Conservation (phyloP, 495 filamentous ascomycete species). For the Xylaria flabelliformis region DNA sequence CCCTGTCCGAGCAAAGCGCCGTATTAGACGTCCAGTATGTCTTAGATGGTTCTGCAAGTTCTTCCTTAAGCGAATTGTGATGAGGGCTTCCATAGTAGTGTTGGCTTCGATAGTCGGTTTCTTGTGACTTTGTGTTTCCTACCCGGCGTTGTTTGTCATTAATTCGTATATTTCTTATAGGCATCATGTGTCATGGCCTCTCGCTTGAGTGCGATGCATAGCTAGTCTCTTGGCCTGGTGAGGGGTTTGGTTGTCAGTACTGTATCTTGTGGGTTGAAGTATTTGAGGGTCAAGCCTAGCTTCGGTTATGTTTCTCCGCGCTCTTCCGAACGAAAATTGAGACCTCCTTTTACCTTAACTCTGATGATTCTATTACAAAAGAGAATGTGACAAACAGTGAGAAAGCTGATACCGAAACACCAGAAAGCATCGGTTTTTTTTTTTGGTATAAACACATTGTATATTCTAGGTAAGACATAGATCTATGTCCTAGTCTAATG, state of each 20-base stretch:
- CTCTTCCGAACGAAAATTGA: background rate
- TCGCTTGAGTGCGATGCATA: background rate
- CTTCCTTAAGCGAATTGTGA: background rate
- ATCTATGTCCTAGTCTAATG: conserved; percentile 7
- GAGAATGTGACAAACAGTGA: background rate
- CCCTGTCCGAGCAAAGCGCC: background rate
- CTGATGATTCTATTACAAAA: background rate
- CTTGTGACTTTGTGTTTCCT: background rate
- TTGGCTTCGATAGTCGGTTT: background rate
- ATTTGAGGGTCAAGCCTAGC: too few relatives aligned
- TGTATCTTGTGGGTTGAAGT: too few relatives aligned
- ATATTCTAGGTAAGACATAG: conserved; percentile 8
- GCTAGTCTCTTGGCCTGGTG: background rate
- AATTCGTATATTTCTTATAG: background rate
- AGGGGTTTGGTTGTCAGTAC: background rate
- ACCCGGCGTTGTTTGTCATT: background rate
- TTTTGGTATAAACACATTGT: background rate
- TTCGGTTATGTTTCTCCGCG: background rate
- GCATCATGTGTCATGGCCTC: background rate
- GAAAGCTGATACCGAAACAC: background rate
- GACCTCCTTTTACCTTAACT: background rate
- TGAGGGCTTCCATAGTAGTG: background rate
- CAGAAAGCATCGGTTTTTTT: background rate
- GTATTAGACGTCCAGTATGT: background rate
- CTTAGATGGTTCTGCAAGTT: background rate